Evolutionary conservation across 768 basidiomycete species (phyloP).

Genomic region (Psilocybe azurescens): DNA sequence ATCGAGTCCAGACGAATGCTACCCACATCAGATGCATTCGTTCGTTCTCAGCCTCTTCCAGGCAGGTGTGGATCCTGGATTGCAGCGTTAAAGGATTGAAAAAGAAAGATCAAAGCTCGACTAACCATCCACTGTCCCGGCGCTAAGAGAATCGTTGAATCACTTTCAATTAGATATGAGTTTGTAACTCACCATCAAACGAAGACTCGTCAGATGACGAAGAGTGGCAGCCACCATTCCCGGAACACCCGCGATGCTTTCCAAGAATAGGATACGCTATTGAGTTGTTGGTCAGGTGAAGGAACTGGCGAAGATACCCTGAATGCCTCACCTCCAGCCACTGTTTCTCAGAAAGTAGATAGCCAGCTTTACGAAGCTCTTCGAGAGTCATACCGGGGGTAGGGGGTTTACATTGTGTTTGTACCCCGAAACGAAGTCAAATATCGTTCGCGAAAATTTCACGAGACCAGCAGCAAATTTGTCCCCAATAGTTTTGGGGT

Average conservation of each 20-base stretch:
- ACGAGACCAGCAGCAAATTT: slow-evolving; percentile 74
- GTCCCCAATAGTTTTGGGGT: slow-evolving; percentile 71
- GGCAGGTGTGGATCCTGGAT: slow-evolving; percentile 87
- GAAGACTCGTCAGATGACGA: slow-evolving; percentile 86
- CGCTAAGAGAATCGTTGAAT: slow-evolving; percentile 34
- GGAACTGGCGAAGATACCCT: not conserved
- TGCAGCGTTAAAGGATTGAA: slow-evolving; percentile 55
- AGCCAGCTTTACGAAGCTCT: slow-evolving; percentile 76
- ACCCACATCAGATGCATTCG: slow-evolving; percentile 91
- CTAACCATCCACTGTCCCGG: slow-evolving; percentile 58
- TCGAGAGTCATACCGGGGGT: slow-evolving; percentile 68
- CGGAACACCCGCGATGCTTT: slow-evolving; percentile 93
- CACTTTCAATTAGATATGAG: not conserved
- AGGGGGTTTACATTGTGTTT: slow-evolving; percentile 72
- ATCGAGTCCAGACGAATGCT: not conserved
- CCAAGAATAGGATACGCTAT: slow-evolving; percentile 67
- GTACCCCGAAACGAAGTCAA: slow-evolving; percentile 89
- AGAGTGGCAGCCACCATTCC: slow-evolving; percentile 94
- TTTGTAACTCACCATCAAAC: slow-evolving; percentile 73
- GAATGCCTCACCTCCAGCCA: slow-evolving; percentile 71
- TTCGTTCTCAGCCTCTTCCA: slow-evolving; percentile 97
- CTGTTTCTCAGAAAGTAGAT: slow-evolving; percentile 71
- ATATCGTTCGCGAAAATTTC: slow-evolving; percentile 61
- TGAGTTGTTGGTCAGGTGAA: slow-evolving; percentile 1
- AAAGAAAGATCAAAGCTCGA: slow-evolving; percentile 5